Evolutionary conservation across 768 basidiomycete genomes (phyloP), one percentile per base, ranked within the genome.

Genomic region (Pulveroboletus frians): DNA sequence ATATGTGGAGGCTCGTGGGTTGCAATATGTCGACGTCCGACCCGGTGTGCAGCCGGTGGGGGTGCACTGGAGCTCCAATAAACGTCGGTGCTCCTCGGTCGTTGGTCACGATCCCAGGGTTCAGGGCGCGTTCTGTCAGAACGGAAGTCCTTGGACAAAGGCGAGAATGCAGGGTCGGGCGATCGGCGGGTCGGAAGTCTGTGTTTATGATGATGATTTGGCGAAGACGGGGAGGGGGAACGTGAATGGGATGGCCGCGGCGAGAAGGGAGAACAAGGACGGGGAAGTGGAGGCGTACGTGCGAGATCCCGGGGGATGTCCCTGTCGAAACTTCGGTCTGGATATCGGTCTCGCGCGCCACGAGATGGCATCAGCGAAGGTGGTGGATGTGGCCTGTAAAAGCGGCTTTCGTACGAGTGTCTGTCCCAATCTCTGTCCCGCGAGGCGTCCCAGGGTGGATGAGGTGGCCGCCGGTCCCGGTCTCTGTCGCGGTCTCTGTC

Each of bases 161-260:
- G 76, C 13, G 72, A 76, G 53, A 73, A 75, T 41, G 49, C 52
- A 0, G 65, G 46, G 9, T 52, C 60, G 3, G 71, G 68, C 27
- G 72, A 70, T n/a, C 68, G 68, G 31, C 64, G 59, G 10, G 76
- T 67, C 14, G 76, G 66, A 30, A 67, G 54, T 46, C 65, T 55
- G 45, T 66, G 65, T 38, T 67, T 66, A 15, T 51, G 56, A 31
- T 68, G 66, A 36, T 68, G 67, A 48, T 59, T 62, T 36, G 66
- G 62, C 6, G 64, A 65, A 9, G 68, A 63, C 1, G 74, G 67
- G 8, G 70, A 69, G 13, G 60, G 70, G 2, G 78, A 72, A 36
- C 65, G 73, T 20, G 78, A 73, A 47, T 53, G 62, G 27, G 70
- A 63, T 7, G 42, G 53, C 5, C 43, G 60, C 10, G 48, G 52